Base-by-base conservation (phyloP, 805 yeast species). In the Yarrowia osloensis region DNA sequence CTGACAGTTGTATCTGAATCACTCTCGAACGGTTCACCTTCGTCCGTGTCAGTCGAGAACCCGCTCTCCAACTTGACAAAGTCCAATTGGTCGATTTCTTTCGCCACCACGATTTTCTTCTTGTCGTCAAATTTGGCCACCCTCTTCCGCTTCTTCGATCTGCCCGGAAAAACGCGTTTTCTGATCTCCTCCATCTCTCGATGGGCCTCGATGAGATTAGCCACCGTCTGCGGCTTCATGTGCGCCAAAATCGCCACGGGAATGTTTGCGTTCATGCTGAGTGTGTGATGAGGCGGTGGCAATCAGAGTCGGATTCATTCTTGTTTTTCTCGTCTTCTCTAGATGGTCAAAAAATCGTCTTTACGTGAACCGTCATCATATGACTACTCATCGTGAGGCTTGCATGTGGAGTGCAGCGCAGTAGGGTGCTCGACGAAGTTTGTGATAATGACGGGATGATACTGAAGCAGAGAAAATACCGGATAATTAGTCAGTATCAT, bases 201-300 rank as follows among this genome's bases (percentile, higher is more conserved):
- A 29, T 33, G 19, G 0, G 40, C 57, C 13, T 31, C 57, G 17
- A 50, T 33, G 37, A 50, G 57, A 22, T 50, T 50, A 21, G 24
- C 17, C 13, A 50, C 28, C 9, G 57, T 33, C 37, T 50, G 57
- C 4, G 57, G 57, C 28, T 50, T 50, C 57, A 50, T 50, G 9
- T 33, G 40, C 13, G 40, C 57, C 40, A 50, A 21, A 22, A 50
- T 33, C 13, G 57, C 29, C 11, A 50, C 26, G 0, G 57, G 40
- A 17, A 33, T 29, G 35, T 31, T 26, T 26, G 52, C 7, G 29
- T 50, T 22, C 57, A 50, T 50, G 39, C 2, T 15, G 2, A 33
- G 2, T 13, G 35, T 5, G 1, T 5, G 17, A 28, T n/a, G n/a
- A n/a, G n/a, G n/a, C n/a, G n/a, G n/a, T n/a, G n/a, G n/a, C n/a